Conservation (phyloP, 148 eudicot species). For the Polygonum aviculare region DNA sequence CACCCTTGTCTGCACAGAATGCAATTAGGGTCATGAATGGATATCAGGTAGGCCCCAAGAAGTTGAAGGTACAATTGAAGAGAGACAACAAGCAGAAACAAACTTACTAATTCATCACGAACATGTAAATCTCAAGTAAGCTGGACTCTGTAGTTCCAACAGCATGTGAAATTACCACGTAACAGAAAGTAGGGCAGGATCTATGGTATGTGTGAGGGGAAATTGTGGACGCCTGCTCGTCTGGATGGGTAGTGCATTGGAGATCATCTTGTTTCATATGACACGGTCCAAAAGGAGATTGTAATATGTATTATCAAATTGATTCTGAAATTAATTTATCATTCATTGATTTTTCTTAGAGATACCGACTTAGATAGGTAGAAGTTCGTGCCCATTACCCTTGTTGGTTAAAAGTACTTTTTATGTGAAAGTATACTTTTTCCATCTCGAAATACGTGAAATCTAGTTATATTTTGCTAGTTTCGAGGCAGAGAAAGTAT, state of each 20-base stretch:
- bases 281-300: constrained; percentile 20
- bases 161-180: constrained; percentile 5
- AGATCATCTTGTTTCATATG: not conserved
- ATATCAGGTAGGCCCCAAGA: constrained; percentile 78
- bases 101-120: constrained; percentile 31
- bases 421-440: too few species aligned
- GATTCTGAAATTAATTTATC: constrained; percentile 32
- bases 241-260: not conserved
- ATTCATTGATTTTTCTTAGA: constrained; percentile 56
- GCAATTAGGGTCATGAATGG: constrained; percentile 92
- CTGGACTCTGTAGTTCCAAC: not conserved
- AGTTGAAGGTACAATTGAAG: constrained; percentile 95
- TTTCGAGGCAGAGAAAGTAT: too few species aligned
- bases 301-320: constrained; percentile 54
- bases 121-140: not conserved
- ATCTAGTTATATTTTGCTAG: too few species aligned
- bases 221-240: not conserved
- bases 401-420: too few species aligned
- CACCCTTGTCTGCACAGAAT: constrained; percentile 71
- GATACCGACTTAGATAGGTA: not conserved
- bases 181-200: not conserved
- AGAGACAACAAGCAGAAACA: constrained; percentile 71
- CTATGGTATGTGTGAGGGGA: not conserved
- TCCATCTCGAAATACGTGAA: too few species aligned
- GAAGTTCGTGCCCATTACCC: not conserved